Evolutionary conservation across 2,329 filamentous ascomycete genomes (phyloP), one percentile per base, ranked within the genome.

Genomic region (Myrmaecium sp.): DNA sequence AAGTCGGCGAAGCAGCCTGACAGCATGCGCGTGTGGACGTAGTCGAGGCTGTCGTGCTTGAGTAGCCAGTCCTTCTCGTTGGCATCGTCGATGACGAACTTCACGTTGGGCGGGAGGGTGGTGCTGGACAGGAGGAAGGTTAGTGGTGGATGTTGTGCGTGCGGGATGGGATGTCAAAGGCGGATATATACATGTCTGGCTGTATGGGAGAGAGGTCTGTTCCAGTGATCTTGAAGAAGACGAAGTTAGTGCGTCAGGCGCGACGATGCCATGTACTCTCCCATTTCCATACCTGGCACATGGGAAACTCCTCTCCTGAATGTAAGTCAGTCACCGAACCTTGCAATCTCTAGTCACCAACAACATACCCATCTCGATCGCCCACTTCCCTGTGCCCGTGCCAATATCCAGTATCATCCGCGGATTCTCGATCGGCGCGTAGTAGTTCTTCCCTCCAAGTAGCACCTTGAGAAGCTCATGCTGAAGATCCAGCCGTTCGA

Each of bases 91-190:
- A 84, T 64, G 33, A 70, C 69, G 36, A 84, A 84, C 34, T 70
- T 66, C 9, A 82, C 73, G 34, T 84, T 84, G 11, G 66, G 64
- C 0, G 78, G 76, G 1, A 81, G n/a, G n/a, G n/a, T n/a, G n/a
- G n/a, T n/a, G n/a, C n/a, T n/a, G 72, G 25, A 65, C 57, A 4
- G 11, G 14, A 14, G 10, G 11, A 9, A 7, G 14, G 7, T 20
- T 20, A 8, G 7, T 7, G 8, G n/a, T n/a, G 18, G n/a, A n/a
- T n/a, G n/a, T n/a, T n/a, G n/a, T n/a, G n/a, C n/a, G n/a, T n/a
- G n/a, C n/a, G n/a, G n/a, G n/a, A n/a, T n/a, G n/a, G n/a, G n/a
- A n/a, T n/a, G n/a, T n/a, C n/a, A n/a, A n/a, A n/a, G n/a, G n/a
- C n/a, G n/a, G n/a, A n/a, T n/a, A n/a, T n/a, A n/a, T 40, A 47